Conservation (phyloP, 139 green algal species). For the Picochlorum costavermella region DNA sequence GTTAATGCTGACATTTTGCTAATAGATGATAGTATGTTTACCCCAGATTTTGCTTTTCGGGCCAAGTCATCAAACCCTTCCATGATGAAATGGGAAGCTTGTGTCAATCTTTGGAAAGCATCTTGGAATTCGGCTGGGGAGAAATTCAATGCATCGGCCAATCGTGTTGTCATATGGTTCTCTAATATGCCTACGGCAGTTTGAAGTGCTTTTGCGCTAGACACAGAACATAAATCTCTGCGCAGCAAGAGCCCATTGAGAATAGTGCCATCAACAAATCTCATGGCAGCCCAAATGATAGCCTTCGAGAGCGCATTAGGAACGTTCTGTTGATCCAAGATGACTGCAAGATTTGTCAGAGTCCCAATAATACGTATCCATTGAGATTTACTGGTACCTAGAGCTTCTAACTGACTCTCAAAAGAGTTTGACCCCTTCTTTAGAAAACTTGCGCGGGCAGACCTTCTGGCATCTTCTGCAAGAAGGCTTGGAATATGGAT, state of each 20-base stretch:
- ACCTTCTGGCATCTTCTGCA: constrained; percentile 39
- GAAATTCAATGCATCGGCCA: constrained; percentile 16
- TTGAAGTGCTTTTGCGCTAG: constrained; percentile 41
- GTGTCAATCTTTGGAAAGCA: constrained; percentile 26
- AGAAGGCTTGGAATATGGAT: constrained; percentile 33
- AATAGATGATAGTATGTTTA: constrained; percentile 39
- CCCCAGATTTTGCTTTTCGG: constrained; percentile 29
- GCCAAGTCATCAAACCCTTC: constrained; percentile 45
- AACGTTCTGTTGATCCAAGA: neutral
- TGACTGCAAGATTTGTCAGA: constrained; percentile 28
- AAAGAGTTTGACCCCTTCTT: neutral
- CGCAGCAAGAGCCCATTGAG: constrained; percentile 51
- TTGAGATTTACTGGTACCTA: neutral
- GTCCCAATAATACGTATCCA: constrained; percentile 35
- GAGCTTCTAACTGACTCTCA: neutral
- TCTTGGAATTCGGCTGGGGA: constrained; percentile 20
- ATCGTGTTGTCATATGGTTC: constrained; percentile 26
- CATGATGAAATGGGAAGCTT: constrained; percentile 43
- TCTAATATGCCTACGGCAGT: constrained; percentile 36
- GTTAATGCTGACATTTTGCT: constrained; percentile 29
- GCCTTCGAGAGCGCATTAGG: constrained; percentile 29
- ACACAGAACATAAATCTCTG: constrained; percentile 47
- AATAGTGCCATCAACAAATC: constrained; percentile 49
- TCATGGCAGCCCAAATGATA: constrained; percentile 32
- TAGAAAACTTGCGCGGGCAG: constrained; percentile 12